A percentile compares a stretch with the other conserved stretches of the same genome.
These are phyloP conservation scores for Talaromyces sp. DNA, from an alignment of 2,329 filamentous ascomycete species.

Conservation along the genomic window DNA sequence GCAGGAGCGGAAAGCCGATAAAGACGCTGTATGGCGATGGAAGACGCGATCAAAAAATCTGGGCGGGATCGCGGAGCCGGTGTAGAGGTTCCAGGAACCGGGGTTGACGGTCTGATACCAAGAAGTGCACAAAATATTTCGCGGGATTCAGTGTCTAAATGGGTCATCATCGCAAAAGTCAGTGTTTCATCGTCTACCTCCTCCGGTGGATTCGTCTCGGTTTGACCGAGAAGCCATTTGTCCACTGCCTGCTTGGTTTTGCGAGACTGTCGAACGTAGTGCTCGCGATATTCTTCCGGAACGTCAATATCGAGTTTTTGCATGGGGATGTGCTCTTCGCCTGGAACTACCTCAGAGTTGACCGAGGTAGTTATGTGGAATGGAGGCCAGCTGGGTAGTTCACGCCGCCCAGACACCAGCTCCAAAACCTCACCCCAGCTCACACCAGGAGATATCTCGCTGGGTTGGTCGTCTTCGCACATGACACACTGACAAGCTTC, in stretches of 20 bases:
- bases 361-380: slow-evolving; percentile 65
- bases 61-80: slow-evolving; percentile 61
- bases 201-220: slow-evolving; percentile 70
- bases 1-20: slow-evolving; percentile 70
- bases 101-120: slow-evolving; percentile 49
- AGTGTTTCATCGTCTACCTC: slow-evolving; percentile 93
- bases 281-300: slow-evolving; percentile 84
- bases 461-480: slow-evolving; percentile 62
- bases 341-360: slow-evolving; percentile 50
- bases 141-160: slow-evolving; percentile 68
- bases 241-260: slow-evolving; percentile 91
- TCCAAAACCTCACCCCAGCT: slow-evolving; percentile 96
- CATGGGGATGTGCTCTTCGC: slow-evolving; percentile 53
- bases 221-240: slow-evolving; percentile 78
- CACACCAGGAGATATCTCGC: slow-evolving; percentile 57
- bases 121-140: slow-evolving; percentile 79
- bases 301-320: slow-evolving; percentile 89
- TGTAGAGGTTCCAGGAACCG: slow-evolving; percentile 59
- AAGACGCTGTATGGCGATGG: slow-evolving; percentile 73
- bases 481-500: slow-evolving; percentile 83
- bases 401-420: slow-evolving; percentile 80
- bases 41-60: slow-evolving; percentile 68
- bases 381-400: slow-evolving; percentile 83
- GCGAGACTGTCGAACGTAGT: slow-evolving; percentile 85
- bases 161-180: slow-evolving; percentile 88